Evolutionary conservation across 2,329 filamentous ascomycete genomes (phyloP).

Genomic region (Diaporthe citrichinensis): DNA sequence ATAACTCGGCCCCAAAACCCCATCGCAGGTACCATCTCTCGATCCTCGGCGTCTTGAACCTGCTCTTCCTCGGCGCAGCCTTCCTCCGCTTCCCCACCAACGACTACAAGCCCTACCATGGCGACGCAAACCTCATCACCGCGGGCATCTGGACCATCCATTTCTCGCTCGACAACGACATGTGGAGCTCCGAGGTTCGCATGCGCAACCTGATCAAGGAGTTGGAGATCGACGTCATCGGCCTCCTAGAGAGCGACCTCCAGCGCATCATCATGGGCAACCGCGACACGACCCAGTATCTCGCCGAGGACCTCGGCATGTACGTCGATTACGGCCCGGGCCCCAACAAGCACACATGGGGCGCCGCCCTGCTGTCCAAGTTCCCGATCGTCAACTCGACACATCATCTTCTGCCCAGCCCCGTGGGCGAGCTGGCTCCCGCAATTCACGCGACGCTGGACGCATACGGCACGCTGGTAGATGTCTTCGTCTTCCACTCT

Average conservation of each 20-base stretch:
- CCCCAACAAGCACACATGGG: conserved; percentile 99
- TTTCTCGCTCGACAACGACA: conserved; percentile 97
- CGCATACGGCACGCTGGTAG: conserved; percentile 89
- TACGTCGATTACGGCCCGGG: conserved; percentile 98
- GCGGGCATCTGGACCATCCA: conserved; percentile 99
- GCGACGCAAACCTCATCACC: conserved; percentile 87
- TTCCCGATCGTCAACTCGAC: conserved; percentile 98
- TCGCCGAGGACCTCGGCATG: conserved; percentile 98
- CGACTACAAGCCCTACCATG: conserved; percentile 91
- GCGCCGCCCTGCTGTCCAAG: conserved; percentile 90
- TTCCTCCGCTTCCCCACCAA: conserved; percentile 94
- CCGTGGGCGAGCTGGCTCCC: conserved; percentile 93
- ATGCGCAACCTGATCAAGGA: conserved; percentile 94
- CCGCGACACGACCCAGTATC: conserved; percentile 93
- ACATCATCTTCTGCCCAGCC: conserved; percentile 93
- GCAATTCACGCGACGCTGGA: conserved; percentile 97
- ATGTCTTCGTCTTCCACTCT: conserved; percentile 98
- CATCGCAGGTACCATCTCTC: conserved; percentile 67
- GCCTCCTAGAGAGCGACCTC: conserved; percentile 91
- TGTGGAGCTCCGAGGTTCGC: conserved; percentile 97
- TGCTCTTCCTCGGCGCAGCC: conserved; percentile 83
- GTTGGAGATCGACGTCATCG: conserved; percentile 96
- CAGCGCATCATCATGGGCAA: conserved; percentile 99
- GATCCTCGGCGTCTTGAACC: conserved; percentile 80
- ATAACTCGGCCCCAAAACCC: conserved; percentile 46